phyloP scores from a whole-genome alignment of 2,329 filamentous ascomycete species.

The Simplicillium sp. region DNA sequence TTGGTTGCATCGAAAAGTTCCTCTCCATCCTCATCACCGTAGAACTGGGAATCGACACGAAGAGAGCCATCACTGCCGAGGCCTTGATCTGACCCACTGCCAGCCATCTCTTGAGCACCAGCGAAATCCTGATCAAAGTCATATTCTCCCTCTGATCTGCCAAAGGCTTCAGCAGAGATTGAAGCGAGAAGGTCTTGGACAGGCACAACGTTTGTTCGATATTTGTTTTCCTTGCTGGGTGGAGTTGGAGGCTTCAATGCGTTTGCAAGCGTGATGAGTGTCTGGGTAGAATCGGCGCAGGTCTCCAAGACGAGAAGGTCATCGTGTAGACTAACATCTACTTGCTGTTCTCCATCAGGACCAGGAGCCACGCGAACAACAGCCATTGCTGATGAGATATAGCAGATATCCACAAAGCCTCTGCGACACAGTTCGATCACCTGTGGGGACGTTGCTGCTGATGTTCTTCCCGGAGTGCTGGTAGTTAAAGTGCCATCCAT shows the following conservation, averaged over 20 bases:
- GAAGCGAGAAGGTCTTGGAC: slow-evolving; percentile 84
- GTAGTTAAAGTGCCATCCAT: slow-evolving; percentile 7
- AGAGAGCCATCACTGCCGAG: slow-evolving; percentile 24
- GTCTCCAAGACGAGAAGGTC: slow-evolving; percentile 86
- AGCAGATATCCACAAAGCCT: slow-evolving; percentile 81
- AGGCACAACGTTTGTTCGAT: slow-evolving; percentile 76
- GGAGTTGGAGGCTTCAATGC: slow-evolving; percentile 76
- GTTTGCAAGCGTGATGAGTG: slow-evolving; percentile 68
- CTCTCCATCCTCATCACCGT: slow-evolving; percentile 33
- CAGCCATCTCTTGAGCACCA: slow-evolving; percentile 38
- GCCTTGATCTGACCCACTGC: slow-evolving; percentile 21
- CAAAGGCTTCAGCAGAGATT: slow-evolving; percentile 79
- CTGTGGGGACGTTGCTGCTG: slow-evolving; percentile 35
- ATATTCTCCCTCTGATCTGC: slow-evolving; percentile 49
- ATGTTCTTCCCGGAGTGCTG: slow-evolving; percentile 14
- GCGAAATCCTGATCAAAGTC: slow-evolving; percentile 56
- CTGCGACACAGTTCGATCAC: slow-evolving; percentile 48
- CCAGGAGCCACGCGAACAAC: slow-evolving; percentile 49
- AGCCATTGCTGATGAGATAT: slow-evolving; percentile 72
- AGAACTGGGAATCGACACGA: slow-evolving; percentile 35
- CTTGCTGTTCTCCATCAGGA: slow-evolving; percentile 47
- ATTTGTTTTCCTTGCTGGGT: slow-evolving; percentile 75
- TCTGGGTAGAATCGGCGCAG: slow-evolving; percentile 94
- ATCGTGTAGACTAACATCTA: slow-evolving; percentile 76
- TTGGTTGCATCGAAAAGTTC: slow-evolving; percentile 38